Conservation (phyloP, 805 yeast species). For the Metschnikowia gelsemii region DNA sequence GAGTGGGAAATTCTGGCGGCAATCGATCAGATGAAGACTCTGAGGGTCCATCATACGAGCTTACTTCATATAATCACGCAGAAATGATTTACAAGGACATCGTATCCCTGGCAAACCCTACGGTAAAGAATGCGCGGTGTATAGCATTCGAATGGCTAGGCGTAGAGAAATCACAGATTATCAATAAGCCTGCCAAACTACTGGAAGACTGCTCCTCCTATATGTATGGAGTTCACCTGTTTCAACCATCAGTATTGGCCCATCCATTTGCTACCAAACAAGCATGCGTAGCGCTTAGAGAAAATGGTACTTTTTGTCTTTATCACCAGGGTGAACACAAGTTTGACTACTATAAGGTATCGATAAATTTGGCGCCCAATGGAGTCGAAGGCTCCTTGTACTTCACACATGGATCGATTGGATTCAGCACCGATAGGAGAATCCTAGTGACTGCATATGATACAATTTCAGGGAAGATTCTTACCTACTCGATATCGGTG, state of each 20-base stretch:
- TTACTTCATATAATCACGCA: conserved; percentile 44
- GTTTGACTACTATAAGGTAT: conserved; percentile 51
- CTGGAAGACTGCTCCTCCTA: conserved; percentile 28
- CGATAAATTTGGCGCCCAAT: conserved; percentile 25
- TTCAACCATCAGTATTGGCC: conserved; percentile 56
- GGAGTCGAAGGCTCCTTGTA: conserved; percentile 6
- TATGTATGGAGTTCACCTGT: conserved; percentile 58
- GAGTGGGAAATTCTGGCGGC: background rate
- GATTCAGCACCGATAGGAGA: conserved; percentile 48
- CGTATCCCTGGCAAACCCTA: conserved; percentile 17
- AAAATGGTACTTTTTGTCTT: conserved; percentile 57
- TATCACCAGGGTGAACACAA: conserved; percentile 67
- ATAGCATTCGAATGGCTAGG: conserved; percentile 71
- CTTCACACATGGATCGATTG: conserved; percentile 47
- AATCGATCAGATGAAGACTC: no score
- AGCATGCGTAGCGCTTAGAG: conserved; percentile 66
- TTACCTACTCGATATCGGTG: conserved; percentile 42
- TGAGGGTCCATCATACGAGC: conserved; percentile 41
- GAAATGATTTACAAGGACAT: conserved; percentile 50
- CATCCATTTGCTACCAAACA: conserved; percentile 70
- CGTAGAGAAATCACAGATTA: conserved; percentile 63
- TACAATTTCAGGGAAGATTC: conserved; percentile 33
- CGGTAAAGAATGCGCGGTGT: conserved; percentile 9
- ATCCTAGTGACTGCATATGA: conserved; percentile 46
- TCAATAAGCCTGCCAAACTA: conserved; percentile 57